These are phyloP conservation scores for Davidsoniella virescens DNA, from an alignment of 2,329 filamentous ascomycete genomes.

Conservation along the genomic window DNA sequence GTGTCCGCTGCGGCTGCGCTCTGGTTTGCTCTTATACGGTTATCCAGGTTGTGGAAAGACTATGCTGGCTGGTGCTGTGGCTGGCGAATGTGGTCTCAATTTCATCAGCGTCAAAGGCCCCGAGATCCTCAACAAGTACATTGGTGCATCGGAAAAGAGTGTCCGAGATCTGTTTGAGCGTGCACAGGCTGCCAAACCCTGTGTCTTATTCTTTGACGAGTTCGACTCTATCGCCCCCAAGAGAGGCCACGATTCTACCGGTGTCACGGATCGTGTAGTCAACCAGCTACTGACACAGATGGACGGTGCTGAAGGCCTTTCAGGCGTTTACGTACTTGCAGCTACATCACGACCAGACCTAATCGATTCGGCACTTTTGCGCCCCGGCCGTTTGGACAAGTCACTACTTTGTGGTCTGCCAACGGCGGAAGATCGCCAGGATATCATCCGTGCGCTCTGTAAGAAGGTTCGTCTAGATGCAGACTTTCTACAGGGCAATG, in stretches of 20 bases:
- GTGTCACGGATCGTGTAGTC: conserved; percentile 95
- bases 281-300: conserved; percentile 98
- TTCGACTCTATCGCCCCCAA: conserved; percentile 97
- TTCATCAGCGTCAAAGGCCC: conserved; percentile 98
- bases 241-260: conserved; percentile 88
- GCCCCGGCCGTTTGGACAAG: conserved; percentile 87
- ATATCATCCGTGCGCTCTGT: conserved; percentile 76
- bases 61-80: conserved; percentile 86
- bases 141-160: conserved; percentile 90
- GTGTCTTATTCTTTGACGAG: conserved; percentile 95
- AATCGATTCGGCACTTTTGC: conserved; percentile 82
- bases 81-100: conserved; percentile 91
- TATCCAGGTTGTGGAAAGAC: conserved; percentile 96
- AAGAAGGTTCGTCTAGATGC: conserved; percentile 60
- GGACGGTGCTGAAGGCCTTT: conserved; percentile 92
- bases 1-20: conserved; percentile 85
- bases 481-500: conserved; percentile 41
- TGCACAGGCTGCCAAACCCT: conserved; percentile 77
- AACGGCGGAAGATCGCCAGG: conserved; percentile 58
- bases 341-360: conserved; percentile 87
- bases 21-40: conserved; percentile 81
- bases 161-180: conserved; percentile 91
- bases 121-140: conserved; percentile 98
- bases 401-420: conserved; percentile 85
- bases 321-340: conserved; percentile 88